Base-by-base conservation (phyloP, 345 rosid species). In the Durio zibethinus region DNA sequence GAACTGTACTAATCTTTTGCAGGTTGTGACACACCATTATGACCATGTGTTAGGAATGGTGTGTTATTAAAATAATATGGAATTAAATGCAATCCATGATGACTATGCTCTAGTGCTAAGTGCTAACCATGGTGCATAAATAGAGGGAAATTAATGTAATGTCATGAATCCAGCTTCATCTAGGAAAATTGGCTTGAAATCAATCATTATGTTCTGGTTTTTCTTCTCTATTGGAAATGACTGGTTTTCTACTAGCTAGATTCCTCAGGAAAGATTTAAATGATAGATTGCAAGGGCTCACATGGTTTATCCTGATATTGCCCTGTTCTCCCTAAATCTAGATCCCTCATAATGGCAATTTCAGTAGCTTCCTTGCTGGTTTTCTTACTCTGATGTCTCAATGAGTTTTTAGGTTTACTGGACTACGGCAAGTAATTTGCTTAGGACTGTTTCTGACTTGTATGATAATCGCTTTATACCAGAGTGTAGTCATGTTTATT, bases 51-150 rank as follows among this genome's bases (percentile, higher is more conserved):
- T 15, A 21, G 27, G 31, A 27, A 66, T 66, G 71, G 50, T 42
- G 33, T 21, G 14, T 21, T 23, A 65, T 66, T 66, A 42, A 66
- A n/a, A 23, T 14, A 25, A 25, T 23, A 67, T 8, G 43, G 6
- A 18, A 35, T 67, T 67, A 14, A 7, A 43, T 42, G 21, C 5
- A 11, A 67, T 42, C 53, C 1, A 15, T 67, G 53, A 67, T 67
- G 35, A 25, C 35, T 5, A 23, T 67, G n/a, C 31, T 67, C n/a
- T 43, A 42, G 18, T n/a, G 8, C n/a, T 16, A 52, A 52, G 9
- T 52, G 71, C 47, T 64, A 64, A 64, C 47, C 71, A 38, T 65
- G 50, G 40, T 40, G 70, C 31, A n/a, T n/a, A n/a, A 65, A 40
- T 15, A 52, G 48, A 52, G 9, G 20, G 53, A 20, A 48, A 48